These are phyloP conservation scores for Eutypa lata DNA, from an alignment of 2,329 filamentous ascomycete species.

Conservation along the genomic window DNA sequence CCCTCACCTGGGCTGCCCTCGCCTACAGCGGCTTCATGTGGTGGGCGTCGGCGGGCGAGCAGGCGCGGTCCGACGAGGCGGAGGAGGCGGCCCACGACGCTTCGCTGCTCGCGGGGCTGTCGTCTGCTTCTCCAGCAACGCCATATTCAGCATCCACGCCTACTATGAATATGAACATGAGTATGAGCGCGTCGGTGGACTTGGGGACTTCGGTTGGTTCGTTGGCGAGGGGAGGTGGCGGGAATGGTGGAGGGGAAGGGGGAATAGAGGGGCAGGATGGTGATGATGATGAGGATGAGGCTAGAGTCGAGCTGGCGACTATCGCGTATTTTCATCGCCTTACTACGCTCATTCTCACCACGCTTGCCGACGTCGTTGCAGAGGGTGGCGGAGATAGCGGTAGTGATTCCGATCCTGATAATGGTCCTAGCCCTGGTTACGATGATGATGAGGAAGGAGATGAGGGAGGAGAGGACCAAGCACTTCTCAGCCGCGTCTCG, in stretches of 20 bases:
- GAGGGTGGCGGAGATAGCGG: conserved; percentile 35
- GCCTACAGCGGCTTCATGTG: conserved; percentile 84
- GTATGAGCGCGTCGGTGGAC: conserved; percentile 25
- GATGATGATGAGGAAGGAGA: conserved; percentile 36
- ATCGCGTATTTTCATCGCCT: conserved; percentile 81
- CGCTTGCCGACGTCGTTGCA: conserved; percentile 61
- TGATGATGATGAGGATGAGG: conserved; percentile 38
- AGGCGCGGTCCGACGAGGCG: conserved; percentile 57
- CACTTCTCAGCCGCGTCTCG: conserved; percentile 14
- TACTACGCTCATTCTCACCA: conserved; percentile 62
- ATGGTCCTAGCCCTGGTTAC: conserved; percentile 35
- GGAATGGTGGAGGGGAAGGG: conserved; percentile 29
- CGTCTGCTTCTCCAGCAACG: conserved; percentile 5
- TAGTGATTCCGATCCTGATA: conserved; percentile 37
- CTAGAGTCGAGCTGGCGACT: conserved; percentile 62
- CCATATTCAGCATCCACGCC: conserved; percentile 11
- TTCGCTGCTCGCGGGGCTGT: conserved; percentile 52
- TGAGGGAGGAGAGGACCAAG: conserved; percentile 25
- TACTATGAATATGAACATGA: conserved; percentile 21
- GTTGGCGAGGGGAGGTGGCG: conserved; percentile 20
- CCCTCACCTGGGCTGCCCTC: conserved; percentile 66
- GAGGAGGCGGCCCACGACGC: conserved; percentile 56
- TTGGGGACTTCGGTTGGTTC: conserved; percentile 44
- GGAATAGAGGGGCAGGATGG: conserved; percentile 49
- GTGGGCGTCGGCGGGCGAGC: conserved; percentile 83